Evolutionary conservation across 208 protist genomes (phyloP).

Genomic region (Acanthamoeba sp.): DNA sequence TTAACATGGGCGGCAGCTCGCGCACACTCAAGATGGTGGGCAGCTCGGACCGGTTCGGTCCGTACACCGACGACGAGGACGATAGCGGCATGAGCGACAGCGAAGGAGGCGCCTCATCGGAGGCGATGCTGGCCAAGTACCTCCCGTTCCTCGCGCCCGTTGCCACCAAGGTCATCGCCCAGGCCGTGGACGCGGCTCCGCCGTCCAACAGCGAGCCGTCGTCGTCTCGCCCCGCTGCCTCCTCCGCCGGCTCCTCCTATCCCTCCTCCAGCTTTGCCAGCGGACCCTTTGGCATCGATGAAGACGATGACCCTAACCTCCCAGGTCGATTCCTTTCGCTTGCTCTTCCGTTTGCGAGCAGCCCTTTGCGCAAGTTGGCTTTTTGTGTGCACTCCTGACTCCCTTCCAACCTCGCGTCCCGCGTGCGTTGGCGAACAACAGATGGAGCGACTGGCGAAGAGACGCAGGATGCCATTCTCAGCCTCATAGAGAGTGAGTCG

Average conservation of each 20-base stretch:
- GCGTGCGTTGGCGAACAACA: background rate
- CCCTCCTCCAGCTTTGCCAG: background rate
- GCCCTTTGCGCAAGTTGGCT: no score
- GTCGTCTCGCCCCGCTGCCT: background rate
- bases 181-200: background rate
- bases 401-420: no score
- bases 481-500: conserved; percentile 39
- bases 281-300: background rate
- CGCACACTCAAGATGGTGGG: conserved; percentile 8
- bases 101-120: background rate
- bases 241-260: background rate
- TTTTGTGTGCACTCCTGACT: background rate
- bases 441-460: background rate
- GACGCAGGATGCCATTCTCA: conserved; percentile 38
- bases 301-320: background rate
- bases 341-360: no score
- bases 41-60: background rate
- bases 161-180: background rate
- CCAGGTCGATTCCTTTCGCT: background rate
- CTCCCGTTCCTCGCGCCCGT: conserved; percentile 1
- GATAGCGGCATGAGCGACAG: background rate
- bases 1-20: background rate
- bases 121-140: conserved; percentile 46
- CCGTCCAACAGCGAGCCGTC: background rate
- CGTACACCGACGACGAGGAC: background rate